Base-by-base conservation (phyloP, 148 eudicot species). In the Cornus florida region DNA sequence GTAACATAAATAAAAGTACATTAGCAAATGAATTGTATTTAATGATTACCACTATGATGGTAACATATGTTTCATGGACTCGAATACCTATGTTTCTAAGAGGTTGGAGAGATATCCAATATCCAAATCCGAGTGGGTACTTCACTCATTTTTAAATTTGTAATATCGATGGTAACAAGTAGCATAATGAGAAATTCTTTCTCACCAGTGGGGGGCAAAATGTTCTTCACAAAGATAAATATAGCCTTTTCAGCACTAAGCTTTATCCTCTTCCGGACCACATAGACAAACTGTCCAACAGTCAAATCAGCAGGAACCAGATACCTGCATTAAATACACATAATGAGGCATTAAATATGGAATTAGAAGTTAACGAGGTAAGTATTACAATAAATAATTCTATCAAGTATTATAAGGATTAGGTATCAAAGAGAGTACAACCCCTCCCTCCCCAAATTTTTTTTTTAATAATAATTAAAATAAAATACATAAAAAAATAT, bases 191-290 rank as follows among this genome's bases (percentile, higher is more conserved):
- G 38, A 62, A 62, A 62, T 62, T 62, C 6, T 9, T 7, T n/a
- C 86, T 73, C 67, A 93, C 97, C 97, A 48, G 97, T 93, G 10
- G 97, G 97, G 6, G 97, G 97, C 6, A 93, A 88, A 76, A 90
- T 86, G 57, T 91, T 93, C 86, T 93, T 93, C 33, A 93, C 94
- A 79, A 93, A 93, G 79, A 93, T 93, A 65, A 93, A 93, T 33
- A 93, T 91, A 23, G 97, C 97, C 82, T 93, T 93, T 86, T 93
- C 97, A 22, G 97, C 93, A 83, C 97, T 88, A 66, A 93, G 95
- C 87, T 91, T 93, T 60, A 93, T 93, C 88, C 97, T 89, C 88
- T 93, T 93, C 33, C 97, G 92, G 71, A 93, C 97, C 70, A 93
- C 97, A 86, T 93, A 93, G 57, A 93, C 97, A 84, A 93, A 93